Percentiles rank a stretch among this genome's conserved stretches.
phyloP scores from a whole-genome alignment of 441 rosid species.

The Geranium incanum region DNA sequence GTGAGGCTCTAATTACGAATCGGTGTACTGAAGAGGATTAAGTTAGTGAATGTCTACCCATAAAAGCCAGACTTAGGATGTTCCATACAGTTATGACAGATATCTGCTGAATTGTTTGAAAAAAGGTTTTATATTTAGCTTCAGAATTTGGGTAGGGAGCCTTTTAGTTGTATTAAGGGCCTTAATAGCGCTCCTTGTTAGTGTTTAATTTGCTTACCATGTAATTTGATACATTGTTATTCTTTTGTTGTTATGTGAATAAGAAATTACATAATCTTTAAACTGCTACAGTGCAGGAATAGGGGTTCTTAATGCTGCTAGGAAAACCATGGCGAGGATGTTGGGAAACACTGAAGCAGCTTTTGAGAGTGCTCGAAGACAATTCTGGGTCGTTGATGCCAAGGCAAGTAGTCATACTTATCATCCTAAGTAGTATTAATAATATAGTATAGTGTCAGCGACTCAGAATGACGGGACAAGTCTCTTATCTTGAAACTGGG shows the following conservation, averaged over 20 bases:
- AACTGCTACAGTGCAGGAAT: constrained; percentile 77
- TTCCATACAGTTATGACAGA: neutral
- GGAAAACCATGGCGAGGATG: constrained; percentile 99
- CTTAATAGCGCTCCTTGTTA: too few species aligned
- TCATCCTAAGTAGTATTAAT: neutral
- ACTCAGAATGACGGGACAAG: neutral
- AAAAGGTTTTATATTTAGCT: neutral
- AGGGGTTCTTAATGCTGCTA: constrained; percentile 95
- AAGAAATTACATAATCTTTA: constrained; percentile 22
- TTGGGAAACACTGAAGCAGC: constrained; percentile 79
- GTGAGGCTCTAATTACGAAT: constrained; percentile 13
- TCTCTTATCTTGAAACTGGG: neutral
- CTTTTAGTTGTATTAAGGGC: too few species aligned
- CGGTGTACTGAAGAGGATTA: neutral
- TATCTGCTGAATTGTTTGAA: neutral
- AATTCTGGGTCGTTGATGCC: constrained; percentile 99
- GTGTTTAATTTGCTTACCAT: too few species aligned
- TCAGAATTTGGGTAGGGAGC: neutral
- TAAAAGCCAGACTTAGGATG: neutral
- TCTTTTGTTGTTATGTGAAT: neutral
- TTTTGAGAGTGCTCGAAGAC: constrained; percentile 87
- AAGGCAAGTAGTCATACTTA: constrained; percentile 37
- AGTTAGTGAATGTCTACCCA: constrained; percentile 1
- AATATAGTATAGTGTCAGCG: neutral
- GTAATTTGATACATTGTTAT: too few species aligned